These are phyloP conservation scores for Coemansia sp. DNA, from an alignment of 192 early-diverging fungal species.

Conservation along the genomic window DNA sequence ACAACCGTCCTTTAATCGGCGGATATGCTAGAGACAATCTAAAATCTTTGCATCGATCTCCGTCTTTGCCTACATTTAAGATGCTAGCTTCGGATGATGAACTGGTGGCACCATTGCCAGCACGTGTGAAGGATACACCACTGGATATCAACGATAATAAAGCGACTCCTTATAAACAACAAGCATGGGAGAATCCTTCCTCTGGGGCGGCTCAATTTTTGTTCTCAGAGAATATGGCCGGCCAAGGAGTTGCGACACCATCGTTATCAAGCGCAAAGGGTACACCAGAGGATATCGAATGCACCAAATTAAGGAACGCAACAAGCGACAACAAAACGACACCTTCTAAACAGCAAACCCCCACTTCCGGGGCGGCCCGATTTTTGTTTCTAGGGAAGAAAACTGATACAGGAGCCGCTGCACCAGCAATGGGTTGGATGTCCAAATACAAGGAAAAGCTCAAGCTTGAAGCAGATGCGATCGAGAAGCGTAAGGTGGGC, in stretches of 20 bases:
- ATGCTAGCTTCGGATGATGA: constrained; percentile 19
- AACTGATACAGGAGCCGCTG: not conserved
- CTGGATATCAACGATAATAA: not conserved
- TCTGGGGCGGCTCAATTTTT: not conserved
- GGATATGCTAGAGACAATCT: constrained; percentile 30
- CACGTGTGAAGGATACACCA: too few relatives aligned
- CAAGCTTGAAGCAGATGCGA: not conserved
- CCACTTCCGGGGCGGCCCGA: not conserved
- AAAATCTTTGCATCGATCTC: constrained; percentile 9
- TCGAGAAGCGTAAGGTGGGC: not conserved
- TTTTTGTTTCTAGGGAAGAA: not conserved
- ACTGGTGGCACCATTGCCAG: not conserved
- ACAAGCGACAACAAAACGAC: not conserved
- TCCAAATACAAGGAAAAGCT: constrained; percentile 6
- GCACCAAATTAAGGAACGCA: not conserved
- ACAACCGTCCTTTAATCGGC: not conserved
- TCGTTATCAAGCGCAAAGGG: not conserved
- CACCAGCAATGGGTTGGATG: not conserved
- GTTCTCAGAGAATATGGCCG: not conserved
- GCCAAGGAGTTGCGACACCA: not conserved
- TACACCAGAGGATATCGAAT: not conserved
- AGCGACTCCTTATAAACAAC: not conserved
- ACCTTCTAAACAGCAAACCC: not conserved
- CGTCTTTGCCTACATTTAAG: constrained; percentile 11
- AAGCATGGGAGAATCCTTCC: not conserved